phyloP scores from a whole-genome alignment of 2,329 filamentous ascomycete genomes.

The Aspergillus puulaauensis region DNA sequence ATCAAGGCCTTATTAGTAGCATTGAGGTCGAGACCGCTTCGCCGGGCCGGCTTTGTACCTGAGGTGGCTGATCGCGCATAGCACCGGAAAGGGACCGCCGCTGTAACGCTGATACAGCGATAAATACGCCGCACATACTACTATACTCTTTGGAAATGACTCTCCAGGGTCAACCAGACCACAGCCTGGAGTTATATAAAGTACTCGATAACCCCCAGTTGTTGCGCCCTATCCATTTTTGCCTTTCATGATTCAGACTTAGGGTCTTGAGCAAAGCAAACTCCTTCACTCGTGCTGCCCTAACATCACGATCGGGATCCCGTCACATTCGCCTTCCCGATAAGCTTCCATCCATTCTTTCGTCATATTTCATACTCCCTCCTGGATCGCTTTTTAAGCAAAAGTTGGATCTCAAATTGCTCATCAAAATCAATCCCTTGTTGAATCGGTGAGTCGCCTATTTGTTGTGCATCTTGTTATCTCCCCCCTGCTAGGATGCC shows the following conservation, averaged over 20 bases:
- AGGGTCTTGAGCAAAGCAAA: neutral
- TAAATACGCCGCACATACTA: neutral
- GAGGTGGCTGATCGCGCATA: conserved; percentile 30
- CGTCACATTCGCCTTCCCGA: neutral
- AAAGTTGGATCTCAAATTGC: neutral
- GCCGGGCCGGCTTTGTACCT: conserved; percentile 26
- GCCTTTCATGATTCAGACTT: neutral
- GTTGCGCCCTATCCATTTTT: neutral
- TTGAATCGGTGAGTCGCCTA: neutral
- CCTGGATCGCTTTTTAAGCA: neutral
- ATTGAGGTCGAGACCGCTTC: conserved; percentile 11
- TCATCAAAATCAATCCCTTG: conserved; percentile 1
- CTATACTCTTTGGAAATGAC: neutral
- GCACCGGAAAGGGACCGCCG: conserved; percentile 15
- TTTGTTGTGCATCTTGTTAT: neutral
- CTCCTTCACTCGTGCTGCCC: neutral
- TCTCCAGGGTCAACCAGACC: neutral
- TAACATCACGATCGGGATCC: neutral
- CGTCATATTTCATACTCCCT: neutral
- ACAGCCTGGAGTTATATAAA: conserved; percentile 8
- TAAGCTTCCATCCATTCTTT: conserved; percentile 9
- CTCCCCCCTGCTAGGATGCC: neutral
- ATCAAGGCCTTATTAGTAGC: conserved; percentile 1
- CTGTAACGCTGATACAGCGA: neutral
- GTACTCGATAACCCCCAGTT: neutral